Conservation (phyloP, 73 alveolate species). For the Chromera velia region DNA sequence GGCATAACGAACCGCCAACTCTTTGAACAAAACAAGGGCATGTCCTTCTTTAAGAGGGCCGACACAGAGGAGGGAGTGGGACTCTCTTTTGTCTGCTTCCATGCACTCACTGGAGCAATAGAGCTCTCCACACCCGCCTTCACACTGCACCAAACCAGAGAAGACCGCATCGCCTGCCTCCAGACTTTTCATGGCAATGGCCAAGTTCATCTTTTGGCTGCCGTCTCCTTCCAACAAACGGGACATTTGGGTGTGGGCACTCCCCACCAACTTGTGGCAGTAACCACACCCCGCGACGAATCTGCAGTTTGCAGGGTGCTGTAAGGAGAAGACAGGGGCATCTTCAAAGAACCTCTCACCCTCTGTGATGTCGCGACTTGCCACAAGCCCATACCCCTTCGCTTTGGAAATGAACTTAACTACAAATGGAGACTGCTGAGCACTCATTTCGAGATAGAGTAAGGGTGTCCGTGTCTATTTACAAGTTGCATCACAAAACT, state of each 20-base stretch:
- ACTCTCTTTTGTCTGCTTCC: neutral
- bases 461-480: too few relatives aligned
- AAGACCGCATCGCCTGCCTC: neutral
- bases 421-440: too few relatives aligned
- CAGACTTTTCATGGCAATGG: neutral
- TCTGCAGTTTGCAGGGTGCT: neutral
- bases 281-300: neutral
- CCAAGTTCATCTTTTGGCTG: too few relatives aligned
- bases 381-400: neutral
- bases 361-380: neutral
- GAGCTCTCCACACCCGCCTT: neutral
- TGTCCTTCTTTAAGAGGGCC: neutral
- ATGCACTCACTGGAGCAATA: neutral
- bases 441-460: too few relatives aligned
- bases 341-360: neutral
- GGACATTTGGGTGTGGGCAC: too few relatives aligned
- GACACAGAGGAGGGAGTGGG: neutral
- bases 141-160: neutral
- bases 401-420: too few relatives aligned
- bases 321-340: neutral
- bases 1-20: neutral
- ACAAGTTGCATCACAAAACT: too few relatives aligned
- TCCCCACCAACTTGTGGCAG: neutral
- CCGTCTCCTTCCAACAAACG: too few relatives aligned
- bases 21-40: neutral